Percentiles rank a stretch among this genome's conserved stretches.
Evolutionary conservation across 2,329 filamentous ascomycete species (phyloP).

Genomic region (Botrytis cinerea): DNA sequence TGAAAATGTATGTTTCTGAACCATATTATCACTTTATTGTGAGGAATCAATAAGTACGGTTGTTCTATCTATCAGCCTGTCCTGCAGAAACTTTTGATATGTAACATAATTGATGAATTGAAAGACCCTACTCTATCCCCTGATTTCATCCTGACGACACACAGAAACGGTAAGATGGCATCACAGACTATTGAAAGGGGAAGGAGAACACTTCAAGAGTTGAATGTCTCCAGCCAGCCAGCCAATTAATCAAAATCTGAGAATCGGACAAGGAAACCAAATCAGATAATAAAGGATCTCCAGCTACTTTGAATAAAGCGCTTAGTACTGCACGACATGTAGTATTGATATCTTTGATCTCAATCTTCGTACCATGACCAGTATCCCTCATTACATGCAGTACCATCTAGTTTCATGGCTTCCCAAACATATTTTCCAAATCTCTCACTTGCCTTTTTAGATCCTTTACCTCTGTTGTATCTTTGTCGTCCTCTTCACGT

Average conservation of each 20-base stretch:
- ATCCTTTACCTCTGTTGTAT: not conserved
- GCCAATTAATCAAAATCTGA: not conserved
- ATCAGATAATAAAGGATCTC: not conserved
- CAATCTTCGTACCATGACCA: not conserved
- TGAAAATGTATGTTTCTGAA: not conserved
- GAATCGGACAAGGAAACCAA: not conserved
- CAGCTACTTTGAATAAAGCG: not conserved
- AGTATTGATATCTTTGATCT: not conserved
- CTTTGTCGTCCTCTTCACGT: not conserved
- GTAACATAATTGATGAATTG: not conserved
- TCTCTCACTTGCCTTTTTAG: not conserved
- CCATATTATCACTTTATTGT: not conserved
- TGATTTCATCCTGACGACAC: not conserved
- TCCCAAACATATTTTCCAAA: not conserved
- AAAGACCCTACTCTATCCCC: not conserved
- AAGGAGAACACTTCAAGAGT: not conserved
- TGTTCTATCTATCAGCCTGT: not conserved
- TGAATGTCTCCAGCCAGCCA: not conserved
- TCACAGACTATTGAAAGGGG: not conserved
- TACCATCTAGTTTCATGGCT: not conserved
- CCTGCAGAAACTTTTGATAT: not conserved
- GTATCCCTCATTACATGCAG: not conserved
- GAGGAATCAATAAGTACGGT: not conserved
- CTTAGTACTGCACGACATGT: not conserved
- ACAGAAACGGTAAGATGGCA: not conserved